Evolutionary conservation across 75 land plant species (phyloP), one percentile per base, ranked within the genome.

Genomic region (Isoetes taiwanensis): DNA sequence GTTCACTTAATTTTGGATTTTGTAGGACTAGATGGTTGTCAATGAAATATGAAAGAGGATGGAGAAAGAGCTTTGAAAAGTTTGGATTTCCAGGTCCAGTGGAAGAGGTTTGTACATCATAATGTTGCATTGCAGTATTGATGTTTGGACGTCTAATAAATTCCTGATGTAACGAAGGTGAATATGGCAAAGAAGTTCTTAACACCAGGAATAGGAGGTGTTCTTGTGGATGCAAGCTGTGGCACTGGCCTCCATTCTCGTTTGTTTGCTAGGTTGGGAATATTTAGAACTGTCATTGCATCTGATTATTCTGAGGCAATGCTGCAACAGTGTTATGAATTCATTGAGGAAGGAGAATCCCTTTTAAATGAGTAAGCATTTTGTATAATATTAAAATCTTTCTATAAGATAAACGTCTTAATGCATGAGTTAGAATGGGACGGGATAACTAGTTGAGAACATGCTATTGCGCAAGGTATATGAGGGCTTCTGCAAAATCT

Each of bases 51-150:
- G 50, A 46, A n/a, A 23, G 23, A n/a, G 5, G n/a, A 5, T 46
- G 50, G 50, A 16, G 50, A 16, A 46, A 46, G 50, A 46, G 50
- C 50, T 46, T 46, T n/a, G 50, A 46, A 23, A 46, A 46, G 50
- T 46, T 46, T 46, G 50, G 50, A 4, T 46, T 46, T n/a, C 50
- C 50, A 5, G 50, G 50, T 46, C 50, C 50, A 5, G 50, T 19
- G 8, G n/a, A 23, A 16, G 50, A 46, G 50, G 50, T 46, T 8
- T n/a, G n/a, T n/a, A n/a, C n/a, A n/a, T n/a, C n/a, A n/a, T n/a
- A n/a, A n/a, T n/a, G 5, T 46, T n/a, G 9, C 14, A 37, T 37
- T 37, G 9, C 9, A 9, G 14, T 37, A 37, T 37, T 9, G 9
- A 37, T 37, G 14, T 37, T 37, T 37, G n/a, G n/a, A n/a, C n/a